Evolutionary conservation across 1,284 basidiomycete species (phyloP), one percentile per base, ranked within the genome.

Genomic region (Inonotus obliquus): DNA sequence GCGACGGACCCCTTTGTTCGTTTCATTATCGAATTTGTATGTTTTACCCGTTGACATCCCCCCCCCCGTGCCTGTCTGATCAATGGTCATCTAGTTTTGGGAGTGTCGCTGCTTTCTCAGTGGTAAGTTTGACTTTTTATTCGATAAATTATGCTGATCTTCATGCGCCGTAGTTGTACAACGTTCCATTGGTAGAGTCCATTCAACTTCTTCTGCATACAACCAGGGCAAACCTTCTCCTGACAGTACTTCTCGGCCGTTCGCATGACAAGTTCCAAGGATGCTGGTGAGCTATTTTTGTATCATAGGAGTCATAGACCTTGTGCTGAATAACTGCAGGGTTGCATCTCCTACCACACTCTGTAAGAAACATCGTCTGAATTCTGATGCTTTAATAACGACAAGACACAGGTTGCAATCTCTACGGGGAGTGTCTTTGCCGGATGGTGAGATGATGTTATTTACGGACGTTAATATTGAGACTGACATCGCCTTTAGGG

Each of bases 301-400:
- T 47, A 54, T 53, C 14, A 25, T 48, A 64, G 29, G n/a, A 49
- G 41, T 25, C 9, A 17, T 47, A 21, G 7, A 5, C 39, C 21
- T 44, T 49, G 59, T 63, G 55, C 68, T 60, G 63, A 63, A 13
- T 35, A 11, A 59, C 19, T 25, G 63, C 52, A 81, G 83, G 92
- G 17, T 75, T 90, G 19, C 94, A 94, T 76, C 74, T 97, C 38
- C 80, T 97, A 53, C 94, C 94, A 29, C 92, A 94, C 76, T 92
- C 92, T 54, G 85, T 94, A 73, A 72, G 84, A 66, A 63, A 61
- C 58, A 38, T 65, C 9, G 44, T 56, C 54, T 48, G 55, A 7
- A 52, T 32, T 27, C n/a, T 52, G 51, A 27, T 25, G 21, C 60
- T 58, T 21, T 10, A 45, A 52, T 25, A 51, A 67, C 66, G 48